A percentile compares a stretch with the other conserved stretches of the same genome.
Evolutionary conservation across 495 filamentous ascomycete genomes (phyloP).

Genomic region (Penicillium bialowiezense): DNA sequence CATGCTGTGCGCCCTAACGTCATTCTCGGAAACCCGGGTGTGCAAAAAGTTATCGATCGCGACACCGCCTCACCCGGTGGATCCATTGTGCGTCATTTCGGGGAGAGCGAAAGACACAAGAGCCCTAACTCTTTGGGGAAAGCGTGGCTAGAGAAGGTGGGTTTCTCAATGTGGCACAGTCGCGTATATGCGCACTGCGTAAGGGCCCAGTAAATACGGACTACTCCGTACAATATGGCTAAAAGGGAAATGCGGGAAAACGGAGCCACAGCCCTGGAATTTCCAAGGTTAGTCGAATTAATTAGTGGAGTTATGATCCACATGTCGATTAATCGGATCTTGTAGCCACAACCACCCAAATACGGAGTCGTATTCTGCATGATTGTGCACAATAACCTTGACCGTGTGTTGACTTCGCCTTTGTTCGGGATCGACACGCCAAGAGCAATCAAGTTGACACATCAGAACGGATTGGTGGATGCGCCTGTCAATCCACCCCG

Average conservation of each 20-base stretch:
- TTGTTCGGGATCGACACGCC: conserved; percentile 3
- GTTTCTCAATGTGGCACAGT: background rate
- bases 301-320: conserved; percentile 2
- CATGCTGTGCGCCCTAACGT: conserved; percentile 1
- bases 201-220: background rate
- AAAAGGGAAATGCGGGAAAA: too few species aligned
- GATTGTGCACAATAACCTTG: background rate
- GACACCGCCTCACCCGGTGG: conserved; percentile 7
- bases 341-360: background rate
- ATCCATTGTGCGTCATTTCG: conserved; percentile 1
- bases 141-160: conserved; percentile 1
- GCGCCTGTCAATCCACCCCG: background rate
- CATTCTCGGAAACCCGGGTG: conserved; percentile 2
- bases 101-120: background rate
- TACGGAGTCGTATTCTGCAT: background rate
- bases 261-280: too few species aligned
- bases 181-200: background rate
- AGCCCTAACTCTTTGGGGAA: background rate
- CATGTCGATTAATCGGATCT: background rate
- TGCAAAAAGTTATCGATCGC: background rate
- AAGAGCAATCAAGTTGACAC: background rate
- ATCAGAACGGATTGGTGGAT: background rate
- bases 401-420: background rate
- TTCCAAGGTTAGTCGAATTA: too few species aligned
- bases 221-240: background rate